These are phyloP conservation scores for Crithidia expoeki DNA, from an alignment of 208 protist genomes.

Conservation along the genomic window DNA sequence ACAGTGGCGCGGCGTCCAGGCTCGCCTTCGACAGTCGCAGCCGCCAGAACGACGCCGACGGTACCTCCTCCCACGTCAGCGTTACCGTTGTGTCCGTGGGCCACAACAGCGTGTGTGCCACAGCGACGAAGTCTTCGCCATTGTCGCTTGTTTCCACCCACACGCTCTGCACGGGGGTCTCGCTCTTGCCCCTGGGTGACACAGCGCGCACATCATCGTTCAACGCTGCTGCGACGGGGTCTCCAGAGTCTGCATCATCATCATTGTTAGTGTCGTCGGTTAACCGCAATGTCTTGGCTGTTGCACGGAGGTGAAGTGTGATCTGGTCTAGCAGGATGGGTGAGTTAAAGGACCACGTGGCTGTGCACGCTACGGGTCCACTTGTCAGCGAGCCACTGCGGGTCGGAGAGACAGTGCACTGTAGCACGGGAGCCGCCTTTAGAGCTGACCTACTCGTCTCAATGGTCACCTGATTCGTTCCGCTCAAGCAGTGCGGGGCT, in stretches of 20 bases:
- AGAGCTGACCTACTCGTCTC: neutral
- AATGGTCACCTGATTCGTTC: neutral
- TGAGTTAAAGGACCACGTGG: slow-evolving; percentile 33
- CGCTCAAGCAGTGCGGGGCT: slow-evolving; percentile 23
- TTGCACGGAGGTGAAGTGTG: slow-evolving; percentile 14
- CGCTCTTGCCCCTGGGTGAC: neutral
- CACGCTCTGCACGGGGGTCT: slow-evolving; percentile 26
- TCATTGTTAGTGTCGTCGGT: neutral
- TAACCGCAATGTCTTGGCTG: neutral
- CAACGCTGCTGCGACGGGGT: neutral
- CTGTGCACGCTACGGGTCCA: neutral
- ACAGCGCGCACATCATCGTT: neutral
- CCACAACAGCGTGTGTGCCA: slow-evolving; percentile 20
- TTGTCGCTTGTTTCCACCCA: slow-evolving; percentile 81
- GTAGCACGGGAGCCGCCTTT: slow-evolving; percentile 21
- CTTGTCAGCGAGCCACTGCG: neutral
- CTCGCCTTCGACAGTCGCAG: slow-evolving; percentile 14
- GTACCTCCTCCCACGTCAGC: slow-evolving; percentile 43
- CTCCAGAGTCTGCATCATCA: neutral
- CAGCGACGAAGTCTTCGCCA: slow-evolving; percentile 66
- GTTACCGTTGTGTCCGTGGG: slow-evolving; percentile 23
- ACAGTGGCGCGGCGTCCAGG: neutral
- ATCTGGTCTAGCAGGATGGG: slow-evolving; percentile 26
- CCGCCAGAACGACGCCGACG: slow-evolving; percentile 22
- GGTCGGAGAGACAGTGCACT: slow-evolving; percentile 3